phyloP scores from a whole-genome alignment of 1,284 basidiomycete species.

The Trametes sp. region DNA sequence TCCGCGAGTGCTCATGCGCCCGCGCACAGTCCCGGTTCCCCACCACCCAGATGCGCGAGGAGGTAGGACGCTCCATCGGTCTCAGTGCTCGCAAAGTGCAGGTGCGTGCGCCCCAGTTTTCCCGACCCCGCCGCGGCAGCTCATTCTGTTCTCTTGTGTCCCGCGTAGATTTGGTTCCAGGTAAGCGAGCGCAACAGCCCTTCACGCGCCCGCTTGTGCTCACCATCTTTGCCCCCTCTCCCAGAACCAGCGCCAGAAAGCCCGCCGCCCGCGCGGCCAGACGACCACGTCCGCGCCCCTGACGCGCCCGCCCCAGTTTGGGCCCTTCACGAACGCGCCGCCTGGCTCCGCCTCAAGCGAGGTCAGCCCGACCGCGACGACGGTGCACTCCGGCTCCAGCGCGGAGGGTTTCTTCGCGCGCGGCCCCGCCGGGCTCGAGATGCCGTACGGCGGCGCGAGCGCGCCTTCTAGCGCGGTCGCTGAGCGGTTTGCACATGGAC shows the following conservation, averaged over 20 bases:
- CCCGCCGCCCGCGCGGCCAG: slow-evolving; percentile 66
- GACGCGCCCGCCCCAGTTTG: slow-evolving; percentile 64
- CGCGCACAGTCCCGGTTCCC: slow-evolving; percentile 79
- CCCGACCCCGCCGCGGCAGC: slow-evolving; percentile 23
- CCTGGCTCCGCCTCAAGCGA: slow-evolving; percentile 32
- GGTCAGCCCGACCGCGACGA: slow-evolving; percentile 21
- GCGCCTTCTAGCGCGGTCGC: slow-evolving; percentile 28
- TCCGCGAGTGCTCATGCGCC: background rate
- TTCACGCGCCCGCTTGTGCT: slow-evolving; percentile 26
- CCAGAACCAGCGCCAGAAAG: slow-evolving; percentile 84
- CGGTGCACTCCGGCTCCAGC: slow-evolving; percentile 20
- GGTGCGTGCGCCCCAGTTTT: slow-evolving; percentile 53
- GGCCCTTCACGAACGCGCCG: slow-evolving; percentile 59
- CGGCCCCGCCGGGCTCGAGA: slow-evolving; percentile 21
- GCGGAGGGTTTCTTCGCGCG: slow-evolving; percentile 25
- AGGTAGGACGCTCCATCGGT: slow-evolving; percentile 83
- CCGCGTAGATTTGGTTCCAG: slow-evolving; percentile 82
- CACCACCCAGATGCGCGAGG: slow-evolving; percentile 83
- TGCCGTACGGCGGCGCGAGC: slow-evolving; percentile 28
- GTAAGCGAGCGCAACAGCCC: slow-evolving; percentile 48
- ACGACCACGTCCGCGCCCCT: slow-evolving; percentile 48
- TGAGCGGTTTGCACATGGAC: slow-evolving; percentile 25
- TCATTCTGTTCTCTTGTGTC: slow-evolving; percentile 30
- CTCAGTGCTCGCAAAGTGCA: slow-evolving; percentile 87
- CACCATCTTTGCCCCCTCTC: slow-evolving; percentile 19